Base-by-base conservation (phyloP, 2,329 filamentous ascomycete species). In the Pseudogymnoascus sp. region DNA sequence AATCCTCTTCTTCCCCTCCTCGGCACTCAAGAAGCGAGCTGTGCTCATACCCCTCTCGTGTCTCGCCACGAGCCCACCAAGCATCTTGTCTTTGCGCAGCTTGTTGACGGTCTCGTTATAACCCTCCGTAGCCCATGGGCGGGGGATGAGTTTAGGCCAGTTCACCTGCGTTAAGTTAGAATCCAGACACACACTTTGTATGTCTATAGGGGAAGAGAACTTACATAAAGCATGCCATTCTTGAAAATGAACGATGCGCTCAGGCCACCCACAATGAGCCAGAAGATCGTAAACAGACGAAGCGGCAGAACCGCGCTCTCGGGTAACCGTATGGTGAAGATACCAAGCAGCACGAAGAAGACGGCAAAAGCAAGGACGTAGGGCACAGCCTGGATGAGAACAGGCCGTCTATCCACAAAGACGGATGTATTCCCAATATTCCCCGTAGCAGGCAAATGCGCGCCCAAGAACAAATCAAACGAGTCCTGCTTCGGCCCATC, bases 1-100 rank as follows among this genome's bases (percentile, higher is more conserved):
- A 72, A 96, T 96, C 74, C 95, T 90, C 84, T 97, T 99, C 83
- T 99, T 99, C 62, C 95, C 95, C 77, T 99, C 95, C 75, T 99
- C 95, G 62, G 96, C 85, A 69, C 89, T 95, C 33, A 91, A 83
- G 69, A 96, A 87, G 66, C 91, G 82, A 47, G 89, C 88, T 68
- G 90, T 90, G 77, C 91, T 96, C 66, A 91, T 83, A 2, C 92
- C 91, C 14, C 93, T 82, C 76, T 96, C 90, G 72, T 96, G 92
- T 59, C 80, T 79, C 29, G 83, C 80, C 21, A 96, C 82, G 65
- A 96, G 83, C 13, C 84, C 78, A 2, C 95, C 95, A 59, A 97
- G 82, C 16, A 99, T 75, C 64, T 86, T 84, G 72, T 96, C 91
- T 72, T 95, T 92, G 67, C 87, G 82, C 11, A 93, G 92, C 73